These are phyloP conservation scores for Arachnopeziza araneosa DNA, from an alignment of 2,329 filamentous ascomycete genomes.

Conservation along the genomic window DNA sequence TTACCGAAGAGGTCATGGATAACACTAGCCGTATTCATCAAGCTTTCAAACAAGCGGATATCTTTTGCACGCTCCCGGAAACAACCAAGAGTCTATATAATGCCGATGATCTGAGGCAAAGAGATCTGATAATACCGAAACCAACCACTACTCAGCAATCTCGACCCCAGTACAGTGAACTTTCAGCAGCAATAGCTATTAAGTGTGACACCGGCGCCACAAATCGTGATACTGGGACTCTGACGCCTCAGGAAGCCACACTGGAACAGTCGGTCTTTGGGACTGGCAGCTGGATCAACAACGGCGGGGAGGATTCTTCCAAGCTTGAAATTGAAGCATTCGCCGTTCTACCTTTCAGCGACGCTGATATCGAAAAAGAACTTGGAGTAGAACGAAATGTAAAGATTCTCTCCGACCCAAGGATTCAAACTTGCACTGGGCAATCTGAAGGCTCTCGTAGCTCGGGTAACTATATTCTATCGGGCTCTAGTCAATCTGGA, in stretches of 20 bases:
- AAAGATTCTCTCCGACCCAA: background rate
- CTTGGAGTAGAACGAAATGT: background rate
- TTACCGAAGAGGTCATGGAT: background rate
- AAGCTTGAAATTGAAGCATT: background rate
- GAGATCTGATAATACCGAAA: background rate
- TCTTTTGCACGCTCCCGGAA: background rate
- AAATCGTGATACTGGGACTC: background rate
- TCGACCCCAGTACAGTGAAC: background rate
- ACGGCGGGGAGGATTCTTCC: background rate
- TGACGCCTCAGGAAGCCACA: background rate
- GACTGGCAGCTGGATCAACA: background rate
- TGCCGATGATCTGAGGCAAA: background rate
- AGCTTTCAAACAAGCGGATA: background rate
- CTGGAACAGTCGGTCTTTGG: background rate
- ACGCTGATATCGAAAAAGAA: background rate
- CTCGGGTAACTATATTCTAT: background rate
- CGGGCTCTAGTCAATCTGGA: background rate
- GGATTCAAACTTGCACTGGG: background rate
- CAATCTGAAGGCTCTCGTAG: background rate
- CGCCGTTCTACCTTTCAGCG: background rate
- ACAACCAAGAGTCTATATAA: background rate
- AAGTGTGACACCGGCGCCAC: background rate
- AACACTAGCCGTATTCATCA: background rate
- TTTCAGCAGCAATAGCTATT: background rate
- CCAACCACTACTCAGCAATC: background rate